These are phyloP conservation scores for Boechera stricta DNA, from an alignment of 345 rosid species.

Conservation along the genomic window DNA sequence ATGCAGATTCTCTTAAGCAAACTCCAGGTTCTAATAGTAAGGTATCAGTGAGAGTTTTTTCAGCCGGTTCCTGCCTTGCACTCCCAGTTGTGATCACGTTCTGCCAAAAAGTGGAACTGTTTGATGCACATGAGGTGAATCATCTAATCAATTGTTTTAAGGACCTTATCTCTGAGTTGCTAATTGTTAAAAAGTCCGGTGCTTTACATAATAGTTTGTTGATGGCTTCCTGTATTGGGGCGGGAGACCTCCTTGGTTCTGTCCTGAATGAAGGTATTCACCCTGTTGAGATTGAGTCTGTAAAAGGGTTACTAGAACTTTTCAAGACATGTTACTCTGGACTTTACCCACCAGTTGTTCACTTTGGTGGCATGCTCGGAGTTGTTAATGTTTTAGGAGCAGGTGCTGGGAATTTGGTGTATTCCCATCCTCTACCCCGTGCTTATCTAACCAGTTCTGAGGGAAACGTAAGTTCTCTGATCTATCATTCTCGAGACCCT, in stretches of 20 bases:
- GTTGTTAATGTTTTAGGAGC: conserved; percentile 85
- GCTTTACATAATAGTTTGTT: conserved; percentile 70
- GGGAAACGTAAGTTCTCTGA: conserved; percentile 55
- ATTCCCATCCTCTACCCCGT: conserved; percentile 51
- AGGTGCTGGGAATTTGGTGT: conserved; percentile 71
- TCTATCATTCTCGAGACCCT: conserved; percentile 10
- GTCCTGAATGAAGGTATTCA: conserved; percentile 74
- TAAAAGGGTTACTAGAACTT: conserved; percentile 63
- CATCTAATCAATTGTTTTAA: conserved; percentile 59
- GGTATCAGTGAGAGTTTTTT: conserved; percentile 56
- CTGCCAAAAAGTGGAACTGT: conserved; percentile 80
- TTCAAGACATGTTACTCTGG: conserved; percentile 76
- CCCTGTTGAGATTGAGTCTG: conserved; percentile 57
- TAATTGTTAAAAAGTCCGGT: conserved; percentile 63
- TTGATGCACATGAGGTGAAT: conserved; percentile 64
- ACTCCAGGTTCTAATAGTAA: conserved; percentile 48
- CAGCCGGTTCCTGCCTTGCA: conserved; percentile 82
- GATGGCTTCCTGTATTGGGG: conserved; percentile 83
- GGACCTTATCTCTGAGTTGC: conserved; percentile 71
- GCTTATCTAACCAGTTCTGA: conserved; percentile 45
- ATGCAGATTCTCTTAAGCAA: conserved; percentile 49
- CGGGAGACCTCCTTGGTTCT: conserved; percentile 76
- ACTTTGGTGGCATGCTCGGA: conserved; percentile 91
- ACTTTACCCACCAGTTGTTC: conserved; percentile 62
- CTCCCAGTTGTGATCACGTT: conserved; percentile 75